Evolutionary conservation across 768 basidiomycete species (phyloP).

Genomic region (Coprinopsis cinerea): DNA sequence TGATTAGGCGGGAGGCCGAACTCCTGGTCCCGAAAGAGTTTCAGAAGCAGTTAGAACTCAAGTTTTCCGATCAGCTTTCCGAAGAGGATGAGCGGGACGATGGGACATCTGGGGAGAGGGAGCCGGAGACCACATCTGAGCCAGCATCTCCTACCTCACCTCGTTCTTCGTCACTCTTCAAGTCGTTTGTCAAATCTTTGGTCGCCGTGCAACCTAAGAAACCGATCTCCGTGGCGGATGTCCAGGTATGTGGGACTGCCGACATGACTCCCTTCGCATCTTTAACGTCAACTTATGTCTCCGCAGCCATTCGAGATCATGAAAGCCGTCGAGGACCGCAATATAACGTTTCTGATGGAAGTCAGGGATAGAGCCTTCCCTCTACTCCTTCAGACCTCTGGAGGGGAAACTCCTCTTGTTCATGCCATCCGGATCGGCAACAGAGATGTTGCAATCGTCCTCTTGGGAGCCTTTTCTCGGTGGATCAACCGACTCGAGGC

Average conservation of each 20-base stretch:
- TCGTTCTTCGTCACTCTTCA: slow-evolving; percentile 27
- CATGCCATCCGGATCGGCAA: slow-evolving; percentile 87
- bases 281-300: neutral
- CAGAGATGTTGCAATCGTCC: slow-evolving; percentile 77
- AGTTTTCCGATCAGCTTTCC: neutral
- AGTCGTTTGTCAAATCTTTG: slow-evolving; percentile 24
- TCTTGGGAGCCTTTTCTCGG: slow-evolving; percentile 87
- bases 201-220: slow-evolving; percentile 13
- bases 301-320: slow-evolving; percentile 57
- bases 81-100: slow-evolving; percentile 13
- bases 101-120: slow-evolving; percentile 15
- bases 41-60: slow-evolving; percentile 37
- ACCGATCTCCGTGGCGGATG: slow-evolving; percentile 20
- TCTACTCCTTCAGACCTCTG: slow-evolving; percentile 78
- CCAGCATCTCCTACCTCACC: slow-evolving; percentile 16
- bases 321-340: slow-evolving; percentile 78
- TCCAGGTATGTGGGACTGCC: slow-evolving; percentile 19
- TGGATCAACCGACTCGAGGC: slow-evolving; percentile 88
- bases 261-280: neutral
- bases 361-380: slow-evolving; percentile 74
- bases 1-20: slow-evolving; percentile 68
- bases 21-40: slow-evolving; percentile 51
- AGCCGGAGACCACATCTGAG: slow-evolving; percentile 12
- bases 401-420: slow-evolving; percentile 82
- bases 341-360: slow-evolving; percentile 80